A percentile compares a stretch with the other conserved stretches of the same genome.
Conservation (phyloP, 129 eudicot genomes). For the Gnaphalium uliginosum region DNA sequence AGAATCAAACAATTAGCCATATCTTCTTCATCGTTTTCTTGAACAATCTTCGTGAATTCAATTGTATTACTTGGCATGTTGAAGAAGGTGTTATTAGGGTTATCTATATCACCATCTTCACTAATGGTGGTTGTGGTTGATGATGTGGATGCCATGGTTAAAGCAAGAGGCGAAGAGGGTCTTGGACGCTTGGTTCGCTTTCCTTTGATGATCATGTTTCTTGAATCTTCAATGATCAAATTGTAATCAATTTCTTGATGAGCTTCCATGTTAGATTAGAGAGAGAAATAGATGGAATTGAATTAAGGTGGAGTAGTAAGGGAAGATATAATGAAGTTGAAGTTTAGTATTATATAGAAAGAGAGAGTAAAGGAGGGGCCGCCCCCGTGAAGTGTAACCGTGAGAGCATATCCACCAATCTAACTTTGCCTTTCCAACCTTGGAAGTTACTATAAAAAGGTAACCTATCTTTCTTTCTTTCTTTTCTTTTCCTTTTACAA, state of each 20-base stretch:
- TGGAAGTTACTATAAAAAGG: constrained; percentile 49
- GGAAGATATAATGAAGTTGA: constrained; percentile 27
- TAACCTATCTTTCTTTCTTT: constrained; percentile 19
- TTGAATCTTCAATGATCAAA: constrained; percentile 31
- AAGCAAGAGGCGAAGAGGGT: constrained; percentile 46
- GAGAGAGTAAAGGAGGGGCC: constrained; percentile 20
- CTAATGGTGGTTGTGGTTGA: constrained; percentile 25
- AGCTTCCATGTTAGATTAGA: constrained; percentile 38
- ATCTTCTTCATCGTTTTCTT: constrained; percentile 75
- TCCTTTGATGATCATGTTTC: constrained; percentile 45
- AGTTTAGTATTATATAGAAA: constrained; percentile 29
- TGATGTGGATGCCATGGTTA: constrained; percentile 58
- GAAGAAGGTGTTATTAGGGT: constrained; percentile 28
- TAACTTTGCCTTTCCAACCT: constrained; percentile 54
- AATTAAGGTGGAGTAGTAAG: constrained; percentile 25
- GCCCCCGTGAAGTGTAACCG: constrained; percentile 49
- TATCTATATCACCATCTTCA: constrained; percentile 19
- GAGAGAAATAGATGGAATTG: constrained; percentile 25
- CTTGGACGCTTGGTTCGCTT: constrained; percentile 74
- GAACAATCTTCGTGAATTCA: constrained; percentile 37
- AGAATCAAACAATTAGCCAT: constrained; percentile 88
- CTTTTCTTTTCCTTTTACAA: neutral
- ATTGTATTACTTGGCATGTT: constrained; percentile 31
- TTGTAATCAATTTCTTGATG: constrained; percentile 34
- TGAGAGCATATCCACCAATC: constrained; percentile 41